Conservation (phyloP, 306 rosid species). For the Sophora flavescens region DNA sequence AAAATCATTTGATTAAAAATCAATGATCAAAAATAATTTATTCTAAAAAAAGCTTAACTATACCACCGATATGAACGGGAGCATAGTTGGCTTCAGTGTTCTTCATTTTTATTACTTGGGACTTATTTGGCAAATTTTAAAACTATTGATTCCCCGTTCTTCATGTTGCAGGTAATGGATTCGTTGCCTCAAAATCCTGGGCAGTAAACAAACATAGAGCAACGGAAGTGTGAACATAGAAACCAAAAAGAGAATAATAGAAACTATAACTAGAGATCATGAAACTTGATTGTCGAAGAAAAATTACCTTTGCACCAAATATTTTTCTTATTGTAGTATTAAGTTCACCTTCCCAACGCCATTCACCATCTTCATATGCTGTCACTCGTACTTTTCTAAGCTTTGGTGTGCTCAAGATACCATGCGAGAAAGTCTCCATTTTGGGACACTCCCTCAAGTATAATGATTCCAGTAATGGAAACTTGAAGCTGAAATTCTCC, state of each 20-base stretch:
- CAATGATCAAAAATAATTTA: not conserved
- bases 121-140: too few species aligned
- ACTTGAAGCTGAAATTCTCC: not conserved
- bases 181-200: not conserved
- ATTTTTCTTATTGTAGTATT: not conserved
- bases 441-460: not conserved
- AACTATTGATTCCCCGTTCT: too few species aligned
- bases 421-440: slow-evolving; percentile 2
- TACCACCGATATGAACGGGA: too few species aligned
- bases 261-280: not conserved
- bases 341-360: not conserved
- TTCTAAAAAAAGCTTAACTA: too few species aligned
- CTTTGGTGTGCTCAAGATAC: not conserved
- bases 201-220: not conserved
- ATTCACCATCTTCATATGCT: not conserved
- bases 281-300: not conserved
- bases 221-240: not conserved
- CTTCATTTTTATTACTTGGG: too few species aligned
- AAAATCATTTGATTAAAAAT: not conserved
- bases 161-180: too few species aligned
- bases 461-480: not conserved
- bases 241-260: not conserved
- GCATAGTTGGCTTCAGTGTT: too few species aligned
- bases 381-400: not conserved
- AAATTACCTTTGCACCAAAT: not conserved